Base-by-base conservation (phyloP, 2,329 filamentous ascomycete species). In the Magnaporthiopsis incrustans region DNA sequence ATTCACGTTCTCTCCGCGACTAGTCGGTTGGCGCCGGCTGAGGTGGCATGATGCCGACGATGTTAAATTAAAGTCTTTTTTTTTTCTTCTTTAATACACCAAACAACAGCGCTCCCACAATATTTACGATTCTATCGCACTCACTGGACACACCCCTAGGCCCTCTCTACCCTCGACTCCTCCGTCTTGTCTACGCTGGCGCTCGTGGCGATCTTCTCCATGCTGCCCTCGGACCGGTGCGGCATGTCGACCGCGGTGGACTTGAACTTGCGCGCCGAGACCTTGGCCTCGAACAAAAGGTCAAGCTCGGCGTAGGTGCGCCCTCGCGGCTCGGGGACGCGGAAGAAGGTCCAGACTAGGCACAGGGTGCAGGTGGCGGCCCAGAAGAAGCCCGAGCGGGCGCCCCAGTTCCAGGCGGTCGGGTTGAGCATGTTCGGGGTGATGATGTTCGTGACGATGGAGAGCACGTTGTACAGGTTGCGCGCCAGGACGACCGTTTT, bases 261-360 rank as follows among this genome's bases (percentile, higher is more conserved):
- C 12, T 30, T n/a, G 10, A 70, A 71, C 27, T 60, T 64, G 33
- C 65, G 18, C 44, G 64, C 59, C 64, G 67, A 62, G 68, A 71
- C 62, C n/a, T 67, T 68, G 64, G 74, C 72, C 61, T 78, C 71
- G 58, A 67, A 67, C 11, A 67, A 30, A 12, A 65, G 18, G 58
- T 67, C 66, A 2, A 67, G 60, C 59, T 67, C 66, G 6, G 61
- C 66, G 26, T 60, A 67, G 3, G 66, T 67, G 12, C 66, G 61
- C 25, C 57, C 63, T 15, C 30, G n/a, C 10, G 60, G 60, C 71
- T 85, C 83, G 6, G 81, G 81, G 10, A 83, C 71, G 26, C 78
- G 80, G 69, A 82, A 82, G 67, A 74, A 83, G 0, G 79, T 76
- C 76, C 83, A 86, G 0, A 78, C 68, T 4, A 82, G 75, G 27